phyloP scores from a whole-genome alignment of 306 rosid genomes.

The Carpinus fangiana region DNA sequence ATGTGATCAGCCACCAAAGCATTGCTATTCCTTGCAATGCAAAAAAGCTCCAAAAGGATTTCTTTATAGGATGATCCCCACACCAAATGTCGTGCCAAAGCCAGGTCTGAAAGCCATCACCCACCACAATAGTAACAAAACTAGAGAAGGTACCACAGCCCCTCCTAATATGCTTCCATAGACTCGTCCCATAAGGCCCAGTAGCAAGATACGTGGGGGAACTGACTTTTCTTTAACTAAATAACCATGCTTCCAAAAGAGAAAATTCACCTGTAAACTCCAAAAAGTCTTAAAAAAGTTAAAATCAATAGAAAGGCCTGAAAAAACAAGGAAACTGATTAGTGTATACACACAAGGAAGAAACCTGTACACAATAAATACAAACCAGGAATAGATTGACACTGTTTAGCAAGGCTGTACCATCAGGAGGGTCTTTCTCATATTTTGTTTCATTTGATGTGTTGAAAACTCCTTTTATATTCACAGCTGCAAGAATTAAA shows the following conservation, averaged over 20 bases:
- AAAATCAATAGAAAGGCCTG: conserved; percentile 97
- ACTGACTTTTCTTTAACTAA: conserved; percentile 15
- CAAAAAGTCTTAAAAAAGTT: conserved; percentile 95
- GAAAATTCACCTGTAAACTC: conserved; percentile 81
- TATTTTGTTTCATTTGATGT: conserved; percentile 91
- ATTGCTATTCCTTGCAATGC: too few species aligned
- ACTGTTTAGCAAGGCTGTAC: conserved; percentile 37
- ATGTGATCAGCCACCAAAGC: too few species aligned
- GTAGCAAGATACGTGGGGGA: conserved; percentile 13
- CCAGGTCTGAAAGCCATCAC: too few species aligned
- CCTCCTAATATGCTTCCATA: too few species aligned
- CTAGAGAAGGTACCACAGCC: too few species aligned
- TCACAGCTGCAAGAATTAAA: conserved; percentile 66
- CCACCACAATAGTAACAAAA: too few species aligned
- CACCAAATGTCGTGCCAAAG: too few species aligned
- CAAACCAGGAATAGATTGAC: not conserved
- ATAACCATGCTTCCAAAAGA: conserved; percentile 18
- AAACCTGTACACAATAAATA: conserved; percentile 5
- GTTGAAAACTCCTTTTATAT: conserved; percentile 98
- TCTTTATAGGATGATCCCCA: too few species aligned
- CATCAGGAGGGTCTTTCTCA: conserved; percentile 88
- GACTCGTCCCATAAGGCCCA: too few species aligned
- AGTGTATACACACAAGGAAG: conserved; percentile 15
- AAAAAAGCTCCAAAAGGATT: too few species aligned
- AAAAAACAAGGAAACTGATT: conserved; percentile 26